Conservation (phyloP, 2,329 filamentous ascomycete genomes). For the Cercospora janseana region DNA sequence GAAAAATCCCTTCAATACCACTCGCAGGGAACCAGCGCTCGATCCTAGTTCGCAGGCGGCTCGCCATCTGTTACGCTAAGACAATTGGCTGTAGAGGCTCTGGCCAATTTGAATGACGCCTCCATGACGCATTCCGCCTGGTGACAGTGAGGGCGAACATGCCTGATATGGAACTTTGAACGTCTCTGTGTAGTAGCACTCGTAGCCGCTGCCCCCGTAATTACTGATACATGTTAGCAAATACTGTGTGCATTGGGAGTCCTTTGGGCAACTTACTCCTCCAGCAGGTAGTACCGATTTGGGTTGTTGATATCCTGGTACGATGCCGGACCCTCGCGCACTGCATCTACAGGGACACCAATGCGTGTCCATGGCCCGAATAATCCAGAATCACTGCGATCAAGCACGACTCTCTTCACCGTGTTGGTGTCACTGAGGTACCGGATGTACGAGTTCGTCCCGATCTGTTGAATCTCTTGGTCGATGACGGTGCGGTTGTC, state of each 20-base stretch:
- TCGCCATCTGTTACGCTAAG: not conserved
- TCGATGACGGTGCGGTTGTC: constrained; percentile 3
- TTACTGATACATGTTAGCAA: no score
- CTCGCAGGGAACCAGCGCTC: no score
- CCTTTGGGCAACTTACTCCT: no score
- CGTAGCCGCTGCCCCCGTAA: not conserved
- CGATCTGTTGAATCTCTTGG: not conserved
- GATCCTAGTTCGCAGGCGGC: no score
- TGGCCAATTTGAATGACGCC: not conserved
- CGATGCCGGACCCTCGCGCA: not conserved
- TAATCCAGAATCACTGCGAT: not conserved
- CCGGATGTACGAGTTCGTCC: not conserved
- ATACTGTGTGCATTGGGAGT: no score
- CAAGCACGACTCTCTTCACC: not conserved
- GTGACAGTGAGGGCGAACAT: not conserved
- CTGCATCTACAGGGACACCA: not conserved
- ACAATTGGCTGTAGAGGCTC: not conserved
- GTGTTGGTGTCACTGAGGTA: not conserved
- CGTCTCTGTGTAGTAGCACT: constrained; percentile 2
- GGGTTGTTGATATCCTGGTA: constrained; percentile 2
- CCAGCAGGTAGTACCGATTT: not conserved
- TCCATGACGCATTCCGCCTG: not conserved
- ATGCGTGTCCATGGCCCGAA: constrained; percentile 1
- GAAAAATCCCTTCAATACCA: no score
- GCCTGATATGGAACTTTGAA: not conserved